Base-by-base conservation (phyloP, 139 green algal genomes). In the Ulvella scutata region DNA sequence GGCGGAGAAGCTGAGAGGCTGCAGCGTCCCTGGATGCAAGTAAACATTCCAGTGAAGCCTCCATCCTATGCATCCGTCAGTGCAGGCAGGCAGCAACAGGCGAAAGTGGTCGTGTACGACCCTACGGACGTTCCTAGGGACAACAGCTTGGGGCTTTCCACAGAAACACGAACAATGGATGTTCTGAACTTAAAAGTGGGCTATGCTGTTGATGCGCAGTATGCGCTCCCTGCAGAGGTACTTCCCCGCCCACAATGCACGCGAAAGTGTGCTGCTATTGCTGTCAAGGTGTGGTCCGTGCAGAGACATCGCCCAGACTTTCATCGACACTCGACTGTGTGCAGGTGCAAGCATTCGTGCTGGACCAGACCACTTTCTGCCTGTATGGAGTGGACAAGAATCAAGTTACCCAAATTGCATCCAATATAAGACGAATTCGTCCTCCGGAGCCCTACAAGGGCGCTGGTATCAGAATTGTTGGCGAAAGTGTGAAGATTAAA, bases 361-460 rank as follows among this genome's bases (percentile, higher is more conserved):
- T 81, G 51, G 82, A 86, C 36, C 76, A 80, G 39, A 85, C 82
- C 73, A 20, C 74, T 43, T 76, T 88, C 79, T 80, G 77, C 62
- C 39, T 84, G 61, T 85, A 79, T 72, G 81, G 81, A n/a, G 79
- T 85, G 59, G 80, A 85, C 79, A 80, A 81, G 44, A 83, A 82
- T 74, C 78, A 86, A 77, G 62, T 85, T 10, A 84, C 75, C 35
- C 82, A 88, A 84, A 79, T 84, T 73, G 84, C 79, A 73, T 35
- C 95, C 28, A 84, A 85, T 13, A 81, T 98, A 43, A 84, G 94
- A 31, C 82, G 74, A 39, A 90, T 94, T 83, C 78, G 93, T 28
- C 82, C 85, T 37, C 93, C 93, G 34, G 93, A 98, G 85, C 92
- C 93, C 35, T 98, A 98, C 91, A 97, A 97, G 86, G 89, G 90